Base-by-base conservation (phyloP, 2,329 filamentous ascomycete species). In the Claviceps sp. region DNA sequence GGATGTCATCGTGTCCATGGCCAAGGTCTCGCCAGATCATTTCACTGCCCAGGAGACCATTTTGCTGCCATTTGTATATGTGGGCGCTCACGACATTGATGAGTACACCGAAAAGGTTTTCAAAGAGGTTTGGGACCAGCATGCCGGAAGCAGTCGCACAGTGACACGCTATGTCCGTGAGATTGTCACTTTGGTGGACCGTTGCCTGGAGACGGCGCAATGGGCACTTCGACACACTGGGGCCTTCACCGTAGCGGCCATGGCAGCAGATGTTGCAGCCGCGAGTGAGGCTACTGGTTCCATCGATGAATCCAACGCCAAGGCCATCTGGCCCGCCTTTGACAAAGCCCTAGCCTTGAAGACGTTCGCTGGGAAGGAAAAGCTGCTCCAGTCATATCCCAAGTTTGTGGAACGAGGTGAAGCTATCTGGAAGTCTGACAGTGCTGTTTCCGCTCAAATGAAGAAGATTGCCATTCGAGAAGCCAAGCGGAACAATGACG, bases 221-320 rank as follows among this genome's bases (percentile, higher is more conserved):
- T 98, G 93, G 93, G 82, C 83, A 2, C 78, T 97, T 52, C 93
- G 94, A 66, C 91, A 97, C 60, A 87, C 88, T 0, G 86, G 86
- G 8, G 88, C 90, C 7, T 80, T 93, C 54, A 81, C 89, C 0
- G 78, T 91, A 9, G 88, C 88, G 1, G 85, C 86, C 46, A 80
- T 85, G 52, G 77, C 88, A 13, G 74, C 74, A 20, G 81, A 85
- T 1, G 77, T 90, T 3, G 77, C 78, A 34, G 72, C 73, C 13
- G 79, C 78, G 20, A 75, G 78, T 49, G 75, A 78, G 11, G 68
- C 72, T 49, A 72, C 75, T 5, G 79, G 77, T 0, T 75, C 79
- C 44, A 79, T 88, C 50, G 79, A 77, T 55, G 72, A 76, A 18
- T 62, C 73, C 2, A 80, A 82, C 42, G 73, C 86, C 18, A 72